Percentiles rank a stretch among this genome's conserved stretches.
These are phyloP conservation scores for Podospora bellae-mahoneyi DNA, from an alignment of 495 filamentous ascomycete genomes.

Conservation along the genomic window DNA sequence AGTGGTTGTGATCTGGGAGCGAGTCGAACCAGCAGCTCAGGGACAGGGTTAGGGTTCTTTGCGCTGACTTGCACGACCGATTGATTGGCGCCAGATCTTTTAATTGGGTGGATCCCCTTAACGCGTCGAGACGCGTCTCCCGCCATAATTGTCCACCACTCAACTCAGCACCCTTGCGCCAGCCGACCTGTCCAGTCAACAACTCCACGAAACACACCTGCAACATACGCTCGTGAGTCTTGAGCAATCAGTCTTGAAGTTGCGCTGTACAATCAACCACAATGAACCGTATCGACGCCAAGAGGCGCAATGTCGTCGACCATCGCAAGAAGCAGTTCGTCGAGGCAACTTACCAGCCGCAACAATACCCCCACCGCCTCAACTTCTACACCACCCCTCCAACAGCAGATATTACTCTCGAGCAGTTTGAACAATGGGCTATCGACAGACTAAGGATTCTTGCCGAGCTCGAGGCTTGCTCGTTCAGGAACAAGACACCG, in stretches of 20 bases:
- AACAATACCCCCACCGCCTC: constrained; percentile 77
- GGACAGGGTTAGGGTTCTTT: constrained; percentile 18
- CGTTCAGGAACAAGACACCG: constrained; percentile 82
- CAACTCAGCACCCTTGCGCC: background rate
- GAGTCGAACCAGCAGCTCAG: background rate
- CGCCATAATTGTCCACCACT: constrained; percentile 6
- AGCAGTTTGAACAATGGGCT: constrained; percentile 99
- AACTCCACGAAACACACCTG: background rate
- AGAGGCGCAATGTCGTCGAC: constrained; percentile 69
- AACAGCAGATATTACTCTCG: constrained; percentile 90
- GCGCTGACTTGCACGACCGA: background rate
- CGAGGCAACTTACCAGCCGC: constrained; percentile 62
- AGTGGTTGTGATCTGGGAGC: background rate
- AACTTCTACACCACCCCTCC: constrained; percentile 90
- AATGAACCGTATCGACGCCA: constrained; percentile 80
- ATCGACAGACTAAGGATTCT: constrained; percentile 93
- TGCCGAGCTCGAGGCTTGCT: constrained; percentile 91
- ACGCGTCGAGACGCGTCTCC: constrained; percentile 32
- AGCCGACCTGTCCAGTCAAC: background rate
- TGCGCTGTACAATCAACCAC: constrained; percentile 21
- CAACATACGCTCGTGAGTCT: background rate
- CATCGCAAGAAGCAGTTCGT: constrained; percentile 86
- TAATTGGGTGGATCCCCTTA: constrained; percentile 10
- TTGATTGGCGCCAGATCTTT: constrained; percentile 10
- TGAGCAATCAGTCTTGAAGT: background rate